Conservation (phyloP, 345 rosid species). For the Durio zibethinus region DNA sequence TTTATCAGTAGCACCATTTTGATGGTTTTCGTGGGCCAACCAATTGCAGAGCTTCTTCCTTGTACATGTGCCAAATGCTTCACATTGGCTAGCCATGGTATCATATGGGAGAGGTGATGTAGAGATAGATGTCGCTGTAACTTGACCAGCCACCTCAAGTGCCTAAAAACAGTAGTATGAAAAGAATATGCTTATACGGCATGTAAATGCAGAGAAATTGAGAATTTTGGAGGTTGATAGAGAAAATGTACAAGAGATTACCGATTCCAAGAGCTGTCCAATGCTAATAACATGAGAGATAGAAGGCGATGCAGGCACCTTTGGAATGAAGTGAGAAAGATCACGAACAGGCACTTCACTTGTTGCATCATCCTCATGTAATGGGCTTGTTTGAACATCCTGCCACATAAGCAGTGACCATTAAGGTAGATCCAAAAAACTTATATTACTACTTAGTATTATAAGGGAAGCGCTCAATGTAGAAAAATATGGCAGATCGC, state of each 20-base stretch:
- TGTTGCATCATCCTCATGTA: slow-evolving; percentile 61
- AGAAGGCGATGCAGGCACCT: slow-evolving; percentile 60
- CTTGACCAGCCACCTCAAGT: slow-evolving; percentile 93
- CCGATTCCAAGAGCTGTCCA: slow-evolving; percentile 91
- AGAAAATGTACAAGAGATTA: slow-evolving; percentile 27
- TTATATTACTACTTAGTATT: neutral
- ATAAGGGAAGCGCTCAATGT: too few relatives aligned
- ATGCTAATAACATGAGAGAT: slow-evolving; percentile 69
- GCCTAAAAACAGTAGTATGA: slow-evolving; percentile 47
- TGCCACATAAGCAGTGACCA: slow-evolving; percentile 25
- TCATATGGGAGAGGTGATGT: slow-evolving; percentile 85
- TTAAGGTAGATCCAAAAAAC: neutral
- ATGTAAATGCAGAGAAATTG: neutral
- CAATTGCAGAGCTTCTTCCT: slow-evolving; percentile 88
- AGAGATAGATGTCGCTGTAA: slow-evolving; percentile 73
- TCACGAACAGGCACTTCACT: slow-evolving; percentile 74
- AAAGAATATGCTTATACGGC: neutral
- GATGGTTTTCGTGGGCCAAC: slow-evolving; percentile 65
- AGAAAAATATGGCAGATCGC: neutral
- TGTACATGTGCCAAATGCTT: slow-evolving; percentile 74
- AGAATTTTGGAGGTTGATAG: neutral
- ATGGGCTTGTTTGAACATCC: slow-evolving; percentile 54
- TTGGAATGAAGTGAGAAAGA: slow-evolving; percentile 50
- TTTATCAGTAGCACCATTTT: slow-evolving; percentile 24
- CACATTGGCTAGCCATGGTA: slow-evolving; percentile 77